These are phyloP conservation scores for Ceratocystis eucalypticola DNA, from an alignment of 2,329 filamentous ascomycete genomes.

Conservation along the genomic window DNA sequence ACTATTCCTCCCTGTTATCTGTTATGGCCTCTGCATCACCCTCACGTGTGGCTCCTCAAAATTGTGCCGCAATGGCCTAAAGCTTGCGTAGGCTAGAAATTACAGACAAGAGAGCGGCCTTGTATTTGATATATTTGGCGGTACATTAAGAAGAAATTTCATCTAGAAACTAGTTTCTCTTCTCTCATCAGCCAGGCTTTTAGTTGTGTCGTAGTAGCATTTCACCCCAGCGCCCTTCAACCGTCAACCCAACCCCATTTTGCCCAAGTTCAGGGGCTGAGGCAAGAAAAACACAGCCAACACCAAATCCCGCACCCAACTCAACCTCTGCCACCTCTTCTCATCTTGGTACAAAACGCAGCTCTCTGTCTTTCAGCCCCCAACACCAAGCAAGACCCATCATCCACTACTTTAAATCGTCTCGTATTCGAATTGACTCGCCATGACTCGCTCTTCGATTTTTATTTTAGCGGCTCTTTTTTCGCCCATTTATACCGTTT, in stretches of 20 bases:
- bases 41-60: too few species aligned
- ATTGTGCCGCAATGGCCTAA: too few species aligned
- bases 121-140: too few species aligned
- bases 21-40: too few species aligned
- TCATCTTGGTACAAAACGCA: background rate
- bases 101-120: too few species aligned
- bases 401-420: background rate
- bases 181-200: background rate
- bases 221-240: background rate
- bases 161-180: too few species aligned
- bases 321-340: background rate
- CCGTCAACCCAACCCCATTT: background rate
- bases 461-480: conserved; percentile 21
- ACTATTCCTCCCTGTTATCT: too few species aligned
- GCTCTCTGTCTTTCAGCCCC: background rate
- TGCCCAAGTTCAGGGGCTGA: background rate
- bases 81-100: too few species aligned
- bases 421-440: background rate
- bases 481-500: conserved; percentile 27
- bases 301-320: background rate
- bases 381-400: background rate
- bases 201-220: background rate
- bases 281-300: background rate
- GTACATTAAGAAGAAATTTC: too few species aligned
- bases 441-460: conserved; percentile 18